Conservation (phyloP, 345 rosid genomes). For the Aurinia saxatilis region DNA sequence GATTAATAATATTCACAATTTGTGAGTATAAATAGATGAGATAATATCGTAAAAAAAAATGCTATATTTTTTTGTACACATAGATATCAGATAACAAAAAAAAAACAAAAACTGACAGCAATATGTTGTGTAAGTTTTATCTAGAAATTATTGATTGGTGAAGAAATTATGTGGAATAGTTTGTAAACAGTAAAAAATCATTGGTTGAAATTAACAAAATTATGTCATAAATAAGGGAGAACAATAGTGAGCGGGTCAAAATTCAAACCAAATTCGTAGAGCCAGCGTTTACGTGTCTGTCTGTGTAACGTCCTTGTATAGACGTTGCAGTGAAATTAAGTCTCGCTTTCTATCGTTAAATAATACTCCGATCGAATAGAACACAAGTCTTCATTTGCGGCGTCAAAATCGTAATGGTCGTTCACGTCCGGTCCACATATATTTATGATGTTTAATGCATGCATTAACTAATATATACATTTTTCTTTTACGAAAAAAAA, state of each 20-base stretch:
- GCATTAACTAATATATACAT: not conserved
- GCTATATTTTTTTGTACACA: too few relatives aligned
- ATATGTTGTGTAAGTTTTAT: not conserved
- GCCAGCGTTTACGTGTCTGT: slow-evolving; percentile 4
- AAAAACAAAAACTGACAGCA: too few relatives aligned
- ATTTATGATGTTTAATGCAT: not conserved
- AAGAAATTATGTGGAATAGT: not conserved
- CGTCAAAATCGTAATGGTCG: slow-evolving; percentile 21
- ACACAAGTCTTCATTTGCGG: slow-evolving; percentile 27
- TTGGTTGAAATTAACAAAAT: not conserved
- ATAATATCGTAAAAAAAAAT: too few relatives aligned
- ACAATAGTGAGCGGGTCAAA: slow-evolving; percentile 13
- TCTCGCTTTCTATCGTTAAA: not conserved
- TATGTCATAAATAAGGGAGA: not conserved
- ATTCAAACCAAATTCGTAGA: not conserved
- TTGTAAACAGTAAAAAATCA: slow-evolving; percentile 3
- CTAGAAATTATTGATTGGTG: slow-evolving; percentile 12
- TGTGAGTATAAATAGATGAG: too few relatives aligned
- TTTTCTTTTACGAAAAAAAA: too few relatives aligned
- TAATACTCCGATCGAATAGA: not conserved
- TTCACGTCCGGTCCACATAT: slow-evolving; percentile 20
- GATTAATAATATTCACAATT: too few relatives aligned
- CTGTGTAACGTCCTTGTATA: slow-evolving; percentile 5
- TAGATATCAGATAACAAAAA: too few relatives aligned
- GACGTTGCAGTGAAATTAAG: slow-evolving; percentile 7